These are phyloP conservation scores for Trypanosoma congolense DNA, from an alignment of 208 protist genomes.

Conservation along the genomic window DNA sequence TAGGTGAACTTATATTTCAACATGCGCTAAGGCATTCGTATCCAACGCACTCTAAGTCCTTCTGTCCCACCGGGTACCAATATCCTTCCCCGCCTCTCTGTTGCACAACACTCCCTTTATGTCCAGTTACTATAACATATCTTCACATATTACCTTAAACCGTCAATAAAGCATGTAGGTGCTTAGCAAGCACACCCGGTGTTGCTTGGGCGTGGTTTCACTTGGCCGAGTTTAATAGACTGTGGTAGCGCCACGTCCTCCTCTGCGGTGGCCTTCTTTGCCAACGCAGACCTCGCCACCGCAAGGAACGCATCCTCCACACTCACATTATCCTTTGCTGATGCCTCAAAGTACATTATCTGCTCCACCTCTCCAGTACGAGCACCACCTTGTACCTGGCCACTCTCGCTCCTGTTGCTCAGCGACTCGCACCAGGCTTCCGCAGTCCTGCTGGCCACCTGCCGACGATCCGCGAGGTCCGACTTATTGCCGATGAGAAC, in stretches of 20 bases:
- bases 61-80: too few relatives aligned
- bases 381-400: not conserved
- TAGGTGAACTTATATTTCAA: too few relatives aligned
- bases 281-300: constrained; percentile 65
- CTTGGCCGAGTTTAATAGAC: constrained; percentile 61
- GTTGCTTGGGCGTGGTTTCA: constrained; percentile 17
- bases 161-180: too few relatives aligned
- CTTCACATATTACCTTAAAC: not conserved
- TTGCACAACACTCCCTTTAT: too few relatives aligned
- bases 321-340: constrained; percentile 97
- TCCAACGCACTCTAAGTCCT: too few relatives aligned
- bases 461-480: constrained; percentile 94
- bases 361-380: constrained; percentile 12
- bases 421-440: constrained; percentile 94
- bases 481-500: constrained; percentile 99
- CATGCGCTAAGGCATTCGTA: too few relatives aligned
- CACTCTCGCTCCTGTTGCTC: constrained; percentile 16
- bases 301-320: constrained; percentile 97
- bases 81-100: too few relatives aligned
- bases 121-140: not conserved
- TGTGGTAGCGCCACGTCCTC: constrained; percentile 49
- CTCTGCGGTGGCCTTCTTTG: constrained; percentile 57
- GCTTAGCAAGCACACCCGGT: constrained; percentile 22
- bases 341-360: constrained; percentile 98
- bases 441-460: constrained; percentile 91